phyloP scores from a whole-genome alignment of 495 filamentous ascomycete genomes.

The Thermochaetoides thermophila region DNA sequence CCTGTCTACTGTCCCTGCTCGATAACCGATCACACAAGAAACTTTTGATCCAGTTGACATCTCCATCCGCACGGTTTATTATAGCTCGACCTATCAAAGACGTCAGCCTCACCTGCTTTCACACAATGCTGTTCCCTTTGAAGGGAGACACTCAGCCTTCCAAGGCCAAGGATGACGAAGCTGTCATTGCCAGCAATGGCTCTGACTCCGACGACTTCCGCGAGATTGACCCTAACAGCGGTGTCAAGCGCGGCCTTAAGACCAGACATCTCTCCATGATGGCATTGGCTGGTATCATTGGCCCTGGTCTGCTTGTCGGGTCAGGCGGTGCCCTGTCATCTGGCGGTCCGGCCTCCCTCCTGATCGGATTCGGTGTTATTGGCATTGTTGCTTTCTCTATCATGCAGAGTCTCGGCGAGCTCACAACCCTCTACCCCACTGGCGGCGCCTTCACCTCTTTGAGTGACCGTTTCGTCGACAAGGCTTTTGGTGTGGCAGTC shows the following conservation, averaged over 20 bases:
- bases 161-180: neutral
- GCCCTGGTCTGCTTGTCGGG: slow-evolving; percentile 39
- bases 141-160: neutral
- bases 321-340: slow-evolving; percentile 44
- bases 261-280: slow-evolving; percentile 61
- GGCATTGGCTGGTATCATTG: slow-evolving; percentile 45
- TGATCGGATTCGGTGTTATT: slow-evolving; percentile 53
- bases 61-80: neutral
- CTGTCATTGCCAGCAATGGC: neutral
- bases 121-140: neutral
- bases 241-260: slow-evolving; percentile 44
- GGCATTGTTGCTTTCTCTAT: slow-evolving; percentile 50
- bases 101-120: neutral
- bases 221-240: slow-evolving; percentile 31
- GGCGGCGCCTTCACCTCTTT: slow-evolving; percentile 46
- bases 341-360: slow-evolving; percentile 46
- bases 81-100: neutral
- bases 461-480: slow-evolving; percentile 56
- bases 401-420: slow-evolving; percentile 17
- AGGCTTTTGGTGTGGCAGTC: slow-evolving; percentile 69
- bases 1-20: no score
- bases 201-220: slow-evolving; percentile 23
- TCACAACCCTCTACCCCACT: slow-evolving; percentile 38
- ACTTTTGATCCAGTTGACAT: neutral
- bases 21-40: no score